Evolutionary conservation across 2,329 filamentous ascomycete species (phyloP).

Genomic region (Trichoderma afroharzianum): DNA sequence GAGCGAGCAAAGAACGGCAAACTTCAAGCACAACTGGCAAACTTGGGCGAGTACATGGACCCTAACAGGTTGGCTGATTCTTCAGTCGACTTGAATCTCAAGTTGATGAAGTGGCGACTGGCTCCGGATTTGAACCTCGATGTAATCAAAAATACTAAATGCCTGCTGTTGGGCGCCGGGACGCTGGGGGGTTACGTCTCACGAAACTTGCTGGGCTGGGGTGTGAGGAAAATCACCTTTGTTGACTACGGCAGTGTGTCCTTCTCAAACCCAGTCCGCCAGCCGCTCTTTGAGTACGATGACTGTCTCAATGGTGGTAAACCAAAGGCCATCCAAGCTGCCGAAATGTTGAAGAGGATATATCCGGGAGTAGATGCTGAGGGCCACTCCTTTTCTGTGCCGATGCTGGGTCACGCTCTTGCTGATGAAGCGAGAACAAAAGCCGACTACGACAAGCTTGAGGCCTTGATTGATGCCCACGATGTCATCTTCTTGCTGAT

Average conservation of each 20-base stretch:
- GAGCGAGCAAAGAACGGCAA: conserved; percentile 79
- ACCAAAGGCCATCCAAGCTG: conserved; percentile 77
- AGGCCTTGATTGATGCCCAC: conserved; percentile 73
- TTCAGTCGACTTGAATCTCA: conserved; percentile 92
- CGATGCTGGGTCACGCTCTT: conserved; percentile 92
- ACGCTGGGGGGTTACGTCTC: conserved; percentile 94
- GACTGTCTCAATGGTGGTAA: conserved; percentile 85
- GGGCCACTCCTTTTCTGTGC: conserved; percentile 80
- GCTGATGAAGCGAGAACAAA: conserved; percentile 66
- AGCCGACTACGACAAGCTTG: conserved; percentile 70
- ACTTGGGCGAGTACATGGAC: conserved; percentile 91
- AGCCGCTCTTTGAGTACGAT: conserved; percentile 85
- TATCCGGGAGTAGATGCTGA: conserved; percentile 84
- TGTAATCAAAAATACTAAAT: conserved; percentile 82
- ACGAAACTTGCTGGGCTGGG: conserved; percentile 90
- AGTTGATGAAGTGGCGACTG: conserved; percentile 98
- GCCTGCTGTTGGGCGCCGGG: conserved; percentile 84
- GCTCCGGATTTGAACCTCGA: conserved; percentile 85
- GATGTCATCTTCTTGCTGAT: conserved; percentile 95
- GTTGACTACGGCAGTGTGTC: conserved; percentile 91
- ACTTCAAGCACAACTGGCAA: conserved; percentile 71
- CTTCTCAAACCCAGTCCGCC: conserved; percentile 93
- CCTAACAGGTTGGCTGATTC: conserved; percentile 83
- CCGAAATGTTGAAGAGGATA: conserved; percentile 75
- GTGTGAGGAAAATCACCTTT: conserved; percentile 91